Evolutionary conservation across 2,329 filamentous ascomycete genomes (phyloP).

Genomic region (Penicillium brevicompactum): DNA sequence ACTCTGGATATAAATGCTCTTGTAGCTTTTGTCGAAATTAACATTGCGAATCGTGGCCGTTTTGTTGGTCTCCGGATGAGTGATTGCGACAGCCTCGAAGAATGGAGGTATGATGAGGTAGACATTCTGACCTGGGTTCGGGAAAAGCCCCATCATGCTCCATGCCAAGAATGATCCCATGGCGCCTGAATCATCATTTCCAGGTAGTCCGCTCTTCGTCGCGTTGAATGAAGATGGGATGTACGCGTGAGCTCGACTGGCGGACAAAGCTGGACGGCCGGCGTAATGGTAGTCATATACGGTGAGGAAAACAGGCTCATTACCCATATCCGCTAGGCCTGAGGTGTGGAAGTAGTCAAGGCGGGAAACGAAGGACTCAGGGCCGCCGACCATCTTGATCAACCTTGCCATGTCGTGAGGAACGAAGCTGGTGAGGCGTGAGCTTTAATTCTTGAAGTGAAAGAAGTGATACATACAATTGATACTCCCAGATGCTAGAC

Average conservation of each 20-base stretch:
- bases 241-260: constrained; percentile 60
- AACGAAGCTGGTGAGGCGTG: constrained; percentile 52
- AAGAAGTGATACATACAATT: constrained; percentile 53
- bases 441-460: constrained; percentile 48
- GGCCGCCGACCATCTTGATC: constrained; percentile 62
- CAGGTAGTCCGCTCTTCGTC: constrained; percentile 60
- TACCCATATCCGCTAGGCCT: constrained; percentile 65
- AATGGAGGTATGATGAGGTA: constrained; percentile 69
- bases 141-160: constrained; percentile 69
- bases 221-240: constrained; percentile 64
- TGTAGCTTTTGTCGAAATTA: constrained; percentile 61
- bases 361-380: constrained; percentile 57
- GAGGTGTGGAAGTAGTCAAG: constrained; percentile 66
- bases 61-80: constrained; percentile 58
- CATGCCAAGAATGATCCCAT: constrained; percentile 69
- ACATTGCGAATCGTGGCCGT: constrained; percentile 60
- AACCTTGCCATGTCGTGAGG: constrained; percentile 54
- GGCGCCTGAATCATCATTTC: constrained; percentile 69
- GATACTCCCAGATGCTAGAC: constrained; percentile 36
- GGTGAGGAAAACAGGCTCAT: constrained; percentile 63
- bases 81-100: constrained; percentile 61
- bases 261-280: constrained; percentile 57
- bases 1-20: constrained; percentile 64
- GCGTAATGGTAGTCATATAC: constrained; percentile 71
- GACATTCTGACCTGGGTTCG: constrained; percentile 67